Evolutionary conservation across 2,329 filamentous ascomycete species (phyloP).

Genomic region (Cordyceps cateniannulata): DNA sequence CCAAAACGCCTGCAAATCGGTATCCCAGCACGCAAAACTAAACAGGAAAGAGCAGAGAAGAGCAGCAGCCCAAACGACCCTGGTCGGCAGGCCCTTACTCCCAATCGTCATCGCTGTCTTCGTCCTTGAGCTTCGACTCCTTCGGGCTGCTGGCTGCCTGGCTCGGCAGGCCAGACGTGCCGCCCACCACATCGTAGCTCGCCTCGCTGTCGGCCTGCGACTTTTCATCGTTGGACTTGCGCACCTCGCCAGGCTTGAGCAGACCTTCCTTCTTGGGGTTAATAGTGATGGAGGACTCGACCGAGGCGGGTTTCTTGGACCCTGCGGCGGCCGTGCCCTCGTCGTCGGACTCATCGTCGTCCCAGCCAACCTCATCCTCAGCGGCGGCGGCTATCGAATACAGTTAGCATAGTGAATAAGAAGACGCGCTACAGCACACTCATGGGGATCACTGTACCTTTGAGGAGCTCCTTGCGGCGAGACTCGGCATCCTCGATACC

Average conservation of each 20-base stretch:
- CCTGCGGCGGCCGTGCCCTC: constrained; percentile 21
- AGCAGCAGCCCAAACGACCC: neutral
- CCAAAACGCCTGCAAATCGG: constrained; percentile 3
- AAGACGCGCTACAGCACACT: neutral
- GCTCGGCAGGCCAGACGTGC: constrained; percentile 68
- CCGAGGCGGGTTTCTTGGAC: constrained; percentile 40
- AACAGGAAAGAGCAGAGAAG: constrained; percentile 6
- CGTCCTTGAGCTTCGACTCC: constrained; percentile 45
- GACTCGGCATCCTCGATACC: constrained; percentile 91
- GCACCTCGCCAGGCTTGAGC: constrained; percentile 59
- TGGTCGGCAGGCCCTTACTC: constrained; percentile 42
- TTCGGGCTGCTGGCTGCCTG: constrained; percentile 66
- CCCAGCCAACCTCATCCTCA: constrained; percentile 66
- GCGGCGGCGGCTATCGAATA: constrained; percentile 53
- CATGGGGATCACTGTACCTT: constrained; percentile 53
- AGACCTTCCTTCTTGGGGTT: constrained; percentile 41
- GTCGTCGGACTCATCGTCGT: constrained; percentile 61
- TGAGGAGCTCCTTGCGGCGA: constrained; percentile 79
- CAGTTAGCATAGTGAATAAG: constrained; percentile 14
- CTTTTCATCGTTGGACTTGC: constrained; percentile 79
- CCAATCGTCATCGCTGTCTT: constrained; percentile 70
- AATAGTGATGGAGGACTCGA: constrained; percentile 54
- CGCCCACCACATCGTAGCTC: constrained; percentile 89
- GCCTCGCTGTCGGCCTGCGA: constrained; percentile 90
- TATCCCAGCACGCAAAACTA: neutral